Base-by-base conservation (phyloP, 306 rosid genomes). In the Malus fusca region DNA sequence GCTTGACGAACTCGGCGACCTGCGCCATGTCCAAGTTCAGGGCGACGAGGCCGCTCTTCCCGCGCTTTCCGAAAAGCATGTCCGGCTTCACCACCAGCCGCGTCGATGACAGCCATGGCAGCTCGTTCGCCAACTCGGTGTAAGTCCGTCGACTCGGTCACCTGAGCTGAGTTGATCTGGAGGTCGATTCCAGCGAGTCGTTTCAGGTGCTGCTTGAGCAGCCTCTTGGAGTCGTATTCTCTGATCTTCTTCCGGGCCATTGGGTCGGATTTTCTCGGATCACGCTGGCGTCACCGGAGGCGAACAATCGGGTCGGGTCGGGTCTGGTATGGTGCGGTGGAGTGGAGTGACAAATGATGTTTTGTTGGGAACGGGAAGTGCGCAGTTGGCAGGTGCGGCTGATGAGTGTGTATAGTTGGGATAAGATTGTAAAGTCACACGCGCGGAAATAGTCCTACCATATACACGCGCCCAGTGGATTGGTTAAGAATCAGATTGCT, bases 201-300 rank as follows among this genome's bases (percentile, higher is more conserved):
- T 44, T 88, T 92, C 66, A 92, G 88, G 79, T 92, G 91, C 21
- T 92, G 88, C 76, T 88, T 90, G 61, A 90, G 89, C 35, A 92
- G 92, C 48, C 88, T 83, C 91, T 90, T 92, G 22, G 97, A 90
- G 15, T 92, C 88, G 78, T 85, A 88, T 87, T 92, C 97, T 79
- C 97, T 87, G 85, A 92, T 92, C 90, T 92, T 92, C 96, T 90
- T 92, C 89, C 96, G 80, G 12, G 96, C 97, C 97, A 92, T 89
- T 5, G 25, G 22, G 3, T 3, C 55, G 21, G 55, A 18, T 48
- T 5, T 48, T 0, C 6, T 73, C 42, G 10, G 76, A 40, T 72
- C 42, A 52, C 55, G 55, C 55, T 48, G 55, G 55, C 8, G 21
- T 48, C 21, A 1, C 46, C 69, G 25, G n/a, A 9, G 25, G 12